phyloP scores from a whole-genome alignment of 768 basidiomycete genomes.

The Lactarius indigo region DNA sequence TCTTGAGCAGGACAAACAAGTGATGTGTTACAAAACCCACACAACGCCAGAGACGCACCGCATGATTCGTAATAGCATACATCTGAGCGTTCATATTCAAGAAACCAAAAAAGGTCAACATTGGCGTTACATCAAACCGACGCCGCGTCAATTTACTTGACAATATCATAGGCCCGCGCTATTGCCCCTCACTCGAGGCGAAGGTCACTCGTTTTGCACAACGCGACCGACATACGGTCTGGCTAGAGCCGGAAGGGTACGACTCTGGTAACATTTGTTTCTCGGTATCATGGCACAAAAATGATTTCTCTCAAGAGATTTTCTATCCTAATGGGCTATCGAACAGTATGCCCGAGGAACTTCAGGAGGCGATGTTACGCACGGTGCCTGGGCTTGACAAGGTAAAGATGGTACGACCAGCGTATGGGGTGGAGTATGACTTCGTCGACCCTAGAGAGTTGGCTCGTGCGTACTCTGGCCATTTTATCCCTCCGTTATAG shows the following conservation, averaged over 20 bases:
- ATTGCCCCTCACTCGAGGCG: constrained; percentile 87
- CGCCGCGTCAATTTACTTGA: not conserved
- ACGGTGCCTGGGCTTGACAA: constrained; percentile 84
- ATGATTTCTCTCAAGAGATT: constrained; percentile 47
- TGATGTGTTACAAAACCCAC: constrained; percentile 65
- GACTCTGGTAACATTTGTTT: constrained; percentile 58
- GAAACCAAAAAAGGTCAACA: constrained; percentile 77
- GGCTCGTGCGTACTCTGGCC: constrained; percentile 45
- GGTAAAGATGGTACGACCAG: constrained; percentile 78
- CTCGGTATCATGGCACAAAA: not conserved
- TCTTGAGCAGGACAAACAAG: constrained; percentile 59
- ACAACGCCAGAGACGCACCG: constrained; percentile 74
- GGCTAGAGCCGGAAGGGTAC: constrained; percentile 92
- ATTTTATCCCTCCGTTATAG: not conserved
- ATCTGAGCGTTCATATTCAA: constrained; percentile 79
- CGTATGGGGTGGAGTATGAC: constrained; percentile 93
- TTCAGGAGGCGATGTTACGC: constrained; percentile 79
- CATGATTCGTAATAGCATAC: constrained; percentile 71
- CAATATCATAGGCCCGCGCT: constrained; percentile 64
- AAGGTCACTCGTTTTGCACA: constrained; percentile 79
- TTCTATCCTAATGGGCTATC: constrained; percentile 92
- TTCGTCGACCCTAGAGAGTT: constrained; percentile 85
- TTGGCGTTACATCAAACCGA: not conserved
- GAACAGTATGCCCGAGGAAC: constrained; percentile 80
- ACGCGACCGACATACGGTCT: constrained; percentile 68